phyloP scores from a whole-genome alignment of 768 basidiomycete genomes.

The Naganishia antarctica region DNA sequence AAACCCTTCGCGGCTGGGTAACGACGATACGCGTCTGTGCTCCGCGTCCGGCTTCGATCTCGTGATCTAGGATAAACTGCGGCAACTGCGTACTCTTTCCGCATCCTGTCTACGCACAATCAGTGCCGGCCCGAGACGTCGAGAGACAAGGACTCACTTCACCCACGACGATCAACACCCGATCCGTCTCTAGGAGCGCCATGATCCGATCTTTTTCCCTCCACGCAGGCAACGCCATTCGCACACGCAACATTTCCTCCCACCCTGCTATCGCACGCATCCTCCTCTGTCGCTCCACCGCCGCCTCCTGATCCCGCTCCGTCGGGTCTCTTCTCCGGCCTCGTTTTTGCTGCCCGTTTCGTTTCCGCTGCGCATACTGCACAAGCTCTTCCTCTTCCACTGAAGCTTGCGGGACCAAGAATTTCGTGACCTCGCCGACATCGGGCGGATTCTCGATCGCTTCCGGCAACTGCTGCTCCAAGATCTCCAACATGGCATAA shows the following conservation, averaged over 20 bases:
- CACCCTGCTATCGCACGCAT: constrained; percentile 56
- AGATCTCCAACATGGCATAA: constrained; percentile 58
- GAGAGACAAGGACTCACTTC: constrained; percentile 61
- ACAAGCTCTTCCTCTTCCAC: constrained; percentile 16
- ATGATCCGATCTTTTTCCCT: constrained; percentile 63
- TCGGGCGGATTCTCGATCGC: constrained; percentile 66
- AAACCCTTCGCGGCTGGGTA: constrained; percentile 83
- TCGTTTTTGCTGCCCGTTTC: constrained; percentile 11
- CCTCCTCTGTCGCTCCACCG: constrained; percentile 54
- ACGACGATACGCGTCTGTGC: constrained; percentile 69
- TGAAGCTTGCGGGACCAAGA: constrained; percentile 53
- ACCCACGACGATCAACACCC: constrained; percentile 78
- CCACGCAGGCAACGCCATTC: constrained; percentile 73
- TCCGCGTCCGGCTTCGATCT: constrained; percentile 62
- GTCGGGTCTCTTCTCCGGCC: constrained; percentile 31
- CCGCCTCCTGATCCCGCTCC: constrained; percentile 37
- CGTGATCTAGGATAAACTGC: constrained; percentile 80
- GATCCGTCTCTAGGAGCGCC: constrained; percentile 56
- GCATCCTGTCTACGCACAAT: constrained; percentile 57
- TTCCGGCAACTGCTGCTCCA: constrained; percentile 66
- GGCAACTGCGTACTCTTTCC: constrained; percentile 74
- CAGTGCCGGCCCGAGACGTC: too few relatives aligned
- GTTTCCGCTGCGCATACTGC: too few relatives aligned
- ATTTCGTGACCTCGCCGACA: constrained; percentile 62
- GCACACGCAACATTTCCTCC: constrained; percentile 55